Conservation (phyloP, 2,329 filamentous ascomycete genomes). For the Teratosphaeria zuluensis region DNA sequence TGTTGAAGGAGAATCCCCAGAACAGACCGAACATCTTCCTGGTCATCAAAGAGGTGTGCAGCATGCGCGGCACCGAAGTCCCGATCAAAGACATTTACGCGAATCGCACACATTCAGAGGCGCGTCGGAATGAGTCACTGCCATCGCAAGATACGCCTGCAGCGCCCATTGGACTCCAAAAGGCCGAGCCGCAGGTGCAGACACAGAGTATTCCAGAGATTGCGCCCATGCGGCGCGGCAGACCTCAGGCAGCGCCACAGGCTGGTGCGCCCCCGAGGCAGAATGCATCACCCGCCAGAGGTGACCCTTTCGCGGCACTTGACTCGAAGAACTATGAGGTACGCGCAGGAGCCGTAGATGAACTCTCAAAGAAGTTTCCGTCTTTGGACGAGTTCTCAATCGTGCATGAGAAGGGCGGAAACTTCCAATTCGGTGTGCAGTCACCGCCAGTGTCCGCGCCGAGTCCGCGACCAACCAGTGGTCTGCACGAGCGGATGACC, state of each 20-base stretch:
- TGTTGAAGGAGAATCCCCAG: slow-evolving; percentile 77
- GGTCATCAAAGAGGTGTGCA: slow-evolving; percentile 74
- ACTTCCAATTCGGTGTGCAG: slow-evolving; percentile 45
- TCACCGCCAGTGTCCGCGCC: slow-evolving; percentile 33
- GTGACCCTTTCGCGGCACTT: slow-evolving; percentile 84
- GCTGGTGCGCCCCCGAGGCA: slow-evolving; percentile 38
- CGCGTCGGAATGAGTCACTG: slow-evolving; percentile 50
- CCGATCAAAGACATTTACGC: slow-evolving; percentile 70
- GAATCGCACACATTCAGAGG: slow-evolving; percentile 53
- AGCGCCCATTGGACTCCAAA: slow-evolving; percentile 63
- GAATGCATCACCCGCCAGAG: slow-evolving; percentile 59
- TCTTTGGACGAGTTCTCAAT: slow-evolving; percentile 89
- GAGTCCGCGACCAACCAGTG: slow-evolving; percentile 30
- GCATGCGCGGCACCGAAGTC: slow-evolving; percentile 74
- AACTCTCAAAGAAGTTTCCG: slow-evolving; percentile 76
- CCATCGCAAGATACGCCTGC: slow-evolving; percentile 41
- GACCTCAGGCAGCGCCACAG: slow-evolving; percentile 43
- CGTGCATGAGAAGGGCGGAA: slow-evolving; percentile 68
- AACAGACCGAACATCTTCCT: slow-evolving; percentile 88
- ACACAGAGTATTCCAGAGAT: slow-evolving; percentile 75
- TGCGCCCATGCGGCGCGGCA: slow-evolving; percentile 83
- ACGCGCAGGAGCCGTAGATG: slow-evolving; percentile 52
- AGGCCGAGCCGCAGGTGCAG: slow-evolving; percentile 62
- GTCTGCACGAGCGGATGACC: slow-evolving; percentile 57
- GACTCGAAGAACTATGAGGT: slow-evolving; percentile 53